Percentiles rank a stretch among this genome's conserved stretches.
These are phyloP conservation scores for Talaromyces sp. DNA, from an alignment of 2,329 filamentous ascomycete species.

Conservation along the genomic window DNA sequence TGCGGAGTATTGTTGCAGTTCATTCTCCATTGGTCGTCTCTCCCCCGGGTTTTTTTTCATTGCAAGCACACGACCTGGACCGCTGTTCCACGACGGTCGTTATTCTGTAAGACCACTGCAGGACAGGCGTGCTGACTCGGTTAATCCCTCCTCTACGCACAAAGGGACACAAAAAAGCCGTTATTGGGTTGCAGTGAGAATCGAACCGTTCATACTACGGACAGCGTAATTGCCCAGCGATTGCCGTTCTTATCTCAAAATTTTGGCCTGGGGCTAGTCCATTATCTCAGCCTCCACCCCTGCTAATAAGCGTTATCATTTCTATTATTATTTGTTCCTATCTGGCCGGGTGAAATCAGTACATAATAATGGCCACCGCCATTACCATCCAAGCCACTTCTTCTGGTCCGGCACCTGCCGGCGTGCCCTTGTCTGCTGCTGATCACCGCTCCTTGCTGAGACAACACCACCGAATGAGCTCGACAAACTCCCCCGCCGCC, in stretches of 20 bases:
- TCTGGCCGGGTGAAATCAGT: neutral
- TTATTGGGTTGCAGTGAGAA: neutral
- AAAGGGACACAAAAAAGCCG: neutral
- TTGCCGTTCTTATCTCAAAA: slow-evolving; percentile 1
- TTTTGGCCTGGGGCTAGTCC: neutral
- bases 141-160: neutral
- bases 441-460: slow-evolving; percentile 20
- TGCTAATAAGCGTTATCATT: slow-evolving; percentile 3
- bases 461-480: slow-evolving; percentile 15
- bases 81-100: neutral
- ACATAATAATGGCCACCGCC: slow-evolving; percentile 29
- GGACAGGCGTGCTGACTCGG: neutral
- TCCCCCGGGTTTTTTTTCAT: neutral
- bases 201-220: neutral
- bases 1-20: neutral
- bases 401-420: slow-evolving; percentile 17
- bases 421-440: slow-evolving; percentile 21
- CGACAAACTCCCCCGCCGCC: slow-evolving; percentile 20
- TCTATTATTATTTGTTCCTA: slow-evolving; percentile 3
- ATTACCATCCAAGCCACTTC: slow-evolving; percentile 34
- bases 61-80: neutral
- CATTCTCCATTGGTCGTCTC: neutral
- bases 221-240: neutral
- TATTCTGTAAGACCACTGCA: neutral
- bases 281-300: neutral